phyloP scores from a whole-genome alignment of 345 rosid genomes.

The Hirschfeldia incana region DNA sequence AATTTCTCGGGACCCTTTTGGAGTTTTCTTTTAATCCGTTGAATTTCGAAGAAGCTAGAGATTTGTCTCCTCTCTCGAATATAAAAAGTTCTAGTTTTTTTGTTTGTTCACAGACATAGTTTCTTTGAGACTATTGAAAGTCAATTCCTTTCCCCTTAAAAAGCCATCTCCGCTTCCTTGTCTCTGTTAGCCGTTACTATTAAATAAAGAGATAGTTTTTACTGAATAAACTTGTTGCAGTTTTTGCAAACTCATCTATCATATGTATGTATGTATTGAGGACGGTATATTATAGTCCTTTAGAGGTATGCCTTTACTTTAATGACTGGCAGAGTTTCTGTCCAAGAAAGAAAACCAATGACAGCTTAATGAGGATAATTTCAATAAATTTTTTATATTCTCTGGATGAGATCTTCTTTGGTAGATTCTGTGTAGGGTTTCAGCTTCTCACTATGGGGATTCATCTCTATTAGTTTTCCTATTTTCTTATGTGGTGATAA shows the following conservation, averaged over 20 bases:
- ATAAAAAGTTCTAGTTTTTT: not conserved
- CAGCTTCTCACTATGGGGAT: too few species aligned
- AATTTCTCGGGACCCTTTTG: too few species aligned
- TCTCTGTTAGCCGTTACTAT: not conserved
- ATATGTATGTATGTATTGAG: not conserved
- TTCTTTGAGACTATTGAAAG: not conserved
- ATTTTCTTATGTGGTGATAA: not conserved
- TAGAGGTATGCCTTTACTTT: too few species aligned
- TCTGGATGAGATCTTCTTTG: too few species aligned
- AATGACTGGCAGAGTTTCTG: not conserved
- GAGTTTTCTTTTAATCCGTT: too few species aligned
- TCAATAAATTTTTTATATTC: too few species aligned
- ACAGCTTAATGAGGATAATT: too few species aligned
- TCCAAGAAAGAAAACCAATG: not conserved
- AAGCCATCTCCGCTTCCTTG: conserved; percentile 1
- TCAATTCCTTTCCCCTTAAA: not conserved
- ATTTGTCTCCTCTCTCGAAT: too few species aligned
- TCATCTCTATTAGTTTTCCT: not conserved
- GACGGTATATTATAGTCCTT: too few species aligned
- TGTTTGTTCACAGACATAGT: not conserved
- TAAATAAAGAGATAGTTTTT: not conserved
- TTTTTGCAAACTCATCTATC: not conserved
- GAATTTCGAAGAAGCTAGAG: too few species aligned
- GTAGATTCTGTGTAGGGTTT: too few species aligned
- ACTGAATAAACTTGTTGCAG: not conserved